phyloP scores from a whole-genome alignment of 352 stramenopile species.

The Elongisporangium undulatum region DNA sequence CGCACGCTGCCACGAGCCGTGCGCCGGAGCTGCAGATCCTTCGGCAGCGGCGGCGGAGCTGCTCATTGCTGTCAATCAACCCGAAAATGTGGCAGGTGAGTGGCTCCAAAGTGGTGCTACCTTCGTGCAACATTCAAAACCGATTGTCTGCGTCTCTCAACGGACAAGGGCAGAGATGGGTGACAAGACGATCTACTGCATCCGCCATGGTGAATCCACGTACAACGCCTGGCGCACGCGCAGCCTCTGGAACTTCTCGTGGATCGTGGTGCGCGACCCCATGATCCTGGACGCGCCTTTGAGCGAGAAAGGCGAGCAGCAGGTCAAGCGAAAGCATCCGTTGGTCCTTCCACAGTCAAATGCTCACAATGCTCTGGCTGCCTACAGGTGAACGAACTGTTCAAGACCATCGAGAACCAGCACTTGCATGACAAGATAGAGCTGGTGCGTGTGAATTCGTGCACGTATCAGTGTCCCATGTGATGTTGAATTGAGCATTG shows the following conservation, averaged over 20 bases:
- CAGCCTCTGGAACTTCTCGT: conserved; percentile 81
- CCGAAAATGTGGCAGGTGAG: conserved; percentile 4
- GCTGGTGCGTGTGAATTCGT: conserved; percentile 29
- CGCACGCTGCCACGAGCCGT: conserved; percentile 42
- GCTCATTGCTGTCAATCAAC: neutral
- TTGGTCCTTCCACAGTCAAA: neutral
- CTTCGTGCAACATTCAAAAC: conserved; percentile 19
- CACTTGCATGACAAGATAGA: conserved; percentile 61
- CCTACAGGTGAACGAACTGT: conserved; percentile 34
- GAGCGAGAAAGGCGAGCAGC: conserved; percentile 61
- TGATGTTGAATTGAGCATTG: neutral
- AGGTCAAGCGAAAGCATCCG: conserved; percentile 24
- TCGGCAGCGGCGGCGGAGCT: conserved; percentile 2
- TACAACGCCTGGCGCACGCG: conserved; percentile 84
- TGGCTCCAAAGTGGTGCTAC: conserved; percentile 12
- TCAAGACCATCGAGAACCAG: conserved; percentile 26
- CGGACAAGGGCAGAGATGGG: neutral
- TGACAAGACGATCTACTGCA: conserved; percentile 78
- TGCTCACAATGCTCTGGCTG: neutral
- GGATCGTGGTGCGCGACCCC: conserved; percentile 78
- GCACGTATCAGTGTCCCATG: neutral
- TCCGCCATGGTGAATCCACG: conserved; percentile 84
- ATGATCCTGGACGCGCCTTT: conserved; percentile 84
- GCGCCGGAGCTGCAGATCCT: conserved; percentile 5
- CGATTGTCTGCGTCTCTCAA: neutral